Evolutionary conservation across 441 rosid genomes (phyloP).

Genomic region (Adansonia gregorii): DNA sequence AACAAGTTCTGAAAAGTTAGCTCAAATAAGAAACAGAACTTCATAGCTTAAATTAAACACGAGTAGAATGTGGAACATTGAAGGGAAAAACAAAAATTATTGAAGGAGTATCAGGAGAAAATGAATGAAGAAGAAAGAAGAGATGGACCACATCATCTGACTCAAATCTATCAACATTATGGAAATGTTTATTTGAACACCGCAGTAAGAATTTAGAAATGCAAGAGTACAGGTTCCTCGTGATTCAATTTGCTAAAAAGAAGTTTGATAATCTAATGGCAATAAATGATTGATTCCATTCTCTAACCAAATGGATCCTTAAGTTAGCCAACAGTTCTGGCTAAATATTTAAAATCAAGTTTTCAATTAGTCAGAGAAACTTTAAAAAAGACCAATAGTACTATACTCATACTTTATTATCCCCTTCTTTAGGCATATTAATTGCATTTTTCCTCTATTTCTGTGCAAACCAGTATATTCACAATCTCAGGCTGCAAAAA

Average conservation of each 20-base stretch:
- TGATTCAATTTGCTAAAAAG: conserved; percentile 11
- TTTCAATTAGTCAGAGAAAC: conserved; percentile 7
- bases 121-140: background rate
- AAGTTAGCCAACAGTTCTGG: background rate
- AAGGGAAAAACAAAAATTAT: background rate
- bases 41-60: background rate
- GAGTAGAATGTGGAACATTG: background rate
- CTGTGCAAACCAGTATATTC: conserved; percentile 2
- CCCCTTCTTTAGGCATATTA: background rate
- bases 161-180: background rate
- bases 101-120: background rate
- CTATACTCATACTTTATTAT: background rate
- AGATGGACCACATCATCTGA: background rate
- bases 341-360: background rate
- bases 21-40: conserved; percentile 8
- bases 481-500: background rate
- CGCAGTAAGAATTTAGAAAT: conserved; percentile 21
- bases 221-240: background rate
- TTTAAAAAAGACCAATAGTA: background rate
- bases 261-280: background rate
- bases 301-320: background rate
- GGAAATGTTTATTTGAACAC: conserved; percentile 16
- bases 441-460: background rate
- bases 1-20: conserved; percentile 1
- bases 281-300: background rate